These are phyloP conservation scores for Rhynchosporium secalis DNA, from an alignment of 2,329 filamentous ascomycete genomes.

Conservation along the genomic window DNA sequence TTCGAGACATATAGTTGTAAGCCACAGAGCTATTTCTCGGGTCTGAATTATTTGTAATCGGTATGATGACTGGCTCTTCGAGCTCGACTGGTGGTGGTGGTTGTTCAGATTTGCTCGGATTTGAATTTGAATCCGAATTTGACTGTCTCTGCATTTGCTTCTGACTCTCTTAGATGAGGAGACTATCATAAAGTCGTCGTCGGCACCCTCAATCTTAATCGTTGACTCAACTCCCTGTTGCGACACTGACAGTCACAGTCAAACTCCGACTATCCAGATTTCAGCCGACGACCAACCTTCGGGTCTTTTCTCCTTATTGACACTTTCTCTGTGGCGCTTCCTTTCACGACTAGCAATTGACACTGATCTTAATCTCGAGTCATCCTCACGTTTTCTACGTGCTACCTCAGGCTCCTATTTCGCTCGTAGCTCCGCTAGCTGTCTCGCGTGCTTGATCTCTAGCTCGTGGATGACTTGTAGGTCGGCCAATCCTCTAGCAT, in stretches of 20 bases:
- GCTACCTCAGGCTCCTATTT: not conserved
- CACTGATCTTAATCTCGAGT: not conserved
- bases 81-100: not conserved
- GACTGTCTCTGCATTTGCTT: not conserved
- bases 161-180: not conserved
- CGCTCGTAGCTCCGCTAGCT: not conserved
- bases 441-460: slow-evolving; percentile 2
- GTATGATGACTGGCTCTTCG: not conserved
- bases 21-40: too few relatives aligned
- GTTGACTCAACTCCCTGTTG: not conserved
- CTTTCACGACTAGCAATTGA: not conserved
- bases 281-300: not conserved
- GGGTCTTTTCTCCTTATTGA: not conserved
- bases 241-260: not conserved
- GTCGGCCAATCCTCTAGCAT: not conserved
- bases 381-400: not conserved
- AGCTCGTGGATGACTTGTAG: not conserved
- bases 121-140: not conserved
- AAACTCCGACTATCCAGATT: not conserved
- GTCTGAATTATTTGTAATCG: not conserved
- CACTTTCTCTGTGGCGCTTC: not conserved
- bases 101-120: not conserved
- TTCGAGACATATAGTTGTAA: not conserved
- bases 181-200: not conserved
- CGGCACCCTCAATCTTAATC: not conserved